phyloP scores from a whole-genome alignment of 108 stramenopile genomes.

The Seminavis robusta region DNA sequence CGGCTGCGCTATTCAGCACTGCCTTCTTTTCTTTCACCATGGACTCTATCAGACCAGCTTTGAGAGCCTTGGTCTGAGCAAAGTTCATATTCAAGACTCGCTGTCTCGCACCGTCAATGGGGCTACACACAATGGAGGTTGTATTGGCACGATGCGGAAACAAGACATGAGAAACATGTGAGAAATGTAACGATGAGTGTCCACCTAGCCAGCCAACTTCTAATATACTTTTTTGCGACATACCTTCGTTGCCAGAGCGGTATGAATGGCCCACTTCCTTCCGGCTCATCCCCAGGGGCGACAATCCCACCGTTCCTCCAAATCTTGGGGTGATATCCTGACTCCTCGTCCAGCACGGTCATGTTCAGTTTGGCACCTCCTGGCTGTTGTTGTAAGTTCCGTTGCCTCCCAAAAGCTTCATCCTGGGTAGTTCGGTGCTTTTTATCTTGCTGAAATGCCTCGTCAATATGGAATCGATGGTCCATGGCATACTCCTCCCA shows the following conservation, averaged over 20 bases:
- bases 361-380: not conserved
- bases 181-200: too few species aligned
- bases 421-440: conserved; percentile 2
- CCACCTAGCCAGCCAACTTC: too few species aligned
- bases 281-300: not conserved
- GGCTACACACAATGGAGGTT: too few species aligned
- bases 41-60: too few species aligned
- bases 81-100: too few species aligned
- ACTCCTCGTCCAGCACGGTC: not conserved
- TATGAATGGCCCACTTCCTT: not conserved
- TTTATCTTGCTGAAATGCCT: conserved; percentile 2
- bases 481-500: conserved; percentile 17
- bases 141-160: too few species aligned
- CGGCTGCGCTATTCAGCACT: not conserved
- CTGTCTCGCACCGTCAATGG: too few species aligned
- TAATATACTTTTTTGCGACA: too few species aligned
- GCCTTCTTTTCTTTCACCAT: not conserved
- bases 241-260: not conserved
- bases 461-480: conserved; percentile 5
- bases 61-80: too few species aligned
- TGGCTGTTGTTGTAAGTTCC: not conserved
- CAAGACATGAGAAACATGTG: too few species aligned
- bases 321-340: not conserved
- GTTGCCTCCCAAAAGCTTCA: not conserved
- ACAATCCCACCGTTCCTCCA: not conserved